Conservation (phyloP, 331 rosid genomes). For the Ulmus americana region DNA sequence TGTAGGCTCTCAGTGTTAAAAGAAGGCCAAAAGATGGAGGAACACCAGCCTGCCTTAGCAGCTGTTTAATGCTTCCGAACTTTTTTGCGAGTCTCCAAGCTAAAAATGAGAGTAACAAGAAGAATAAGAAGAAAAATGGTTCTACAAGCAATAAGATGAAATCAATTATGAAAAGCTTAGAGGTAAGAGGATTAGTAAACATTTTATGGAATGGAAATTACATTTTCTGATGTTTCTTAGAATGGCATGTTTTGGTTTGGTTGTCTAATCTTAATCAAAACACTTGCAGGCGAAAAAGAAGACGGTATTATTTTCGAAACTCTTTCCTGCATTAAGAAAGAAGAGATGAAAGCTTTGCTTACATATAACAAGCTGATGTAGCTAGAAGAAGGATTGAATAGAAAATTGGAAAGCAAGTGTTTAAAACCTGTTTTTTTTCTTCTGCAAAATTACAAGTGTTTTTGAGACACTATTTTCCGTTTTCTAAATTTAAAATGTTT, state of each 20-base stretch:
- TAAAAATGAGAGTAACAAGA: conserved; percentile 27
- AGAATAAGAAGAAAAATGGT: conserved; percentile 12
- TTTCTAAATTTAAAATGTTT: no score
- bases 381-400: no score
- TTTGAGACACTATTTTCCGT: no score
- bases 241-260: background rate
- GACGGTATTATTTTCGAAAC: background rate
- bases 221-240: background rate
- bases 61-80: conserved; percentile 36
- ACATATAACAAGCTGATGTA: background rate
- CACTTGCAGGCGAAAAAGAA: conserved; percentile 19
- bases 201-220: background rate
- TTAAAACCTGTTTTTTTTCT: background rate
- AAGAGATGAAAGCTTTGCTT: background rate
- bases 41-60: conserved; percentile 39
- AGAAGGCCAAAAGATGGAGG: conserved; percentile 27
- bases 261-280: background rate
- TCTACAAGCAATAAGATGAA: conserved; percentile 10
- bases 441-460: background rate
- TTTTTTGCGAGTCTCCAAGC: conserved; percentile 23
- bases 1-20: conserved; percentile 29
- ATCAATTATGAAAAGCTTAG: conserved; percentile 4
- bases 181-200: conserved; percentile 8
- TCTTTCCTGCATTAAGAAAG: conserved; percentile 10
- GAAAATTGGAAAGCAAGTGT: no score